Conservation (phyloP, 1,284 basidiomycete species). For the Testicularia cyperi region DNA sequence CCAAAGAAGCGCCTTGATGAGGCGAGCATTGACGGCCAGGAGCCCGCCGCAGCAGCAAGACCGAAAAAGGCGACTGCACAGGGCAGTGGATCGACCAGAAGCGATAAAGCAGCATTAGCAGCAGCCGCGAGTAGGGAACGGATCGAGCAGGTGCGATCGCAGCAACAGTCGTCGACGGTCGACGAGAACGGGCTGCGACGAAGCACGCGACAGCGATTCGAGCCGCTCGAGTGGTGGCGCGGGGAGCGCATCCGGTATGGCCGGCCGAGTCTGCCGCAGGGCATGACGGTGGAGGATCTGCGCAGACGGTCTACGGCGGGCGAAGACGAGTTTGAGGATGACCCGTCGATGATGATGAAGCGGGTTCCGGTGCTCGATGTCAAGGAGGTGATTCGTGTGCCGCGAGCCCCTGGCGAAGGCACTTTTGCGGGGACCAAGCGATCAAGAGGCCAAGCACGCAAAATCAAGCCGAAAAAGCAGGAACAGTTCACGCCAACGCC, state of each 20-base stretch:
- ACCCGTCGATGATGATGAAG: slow-evolving; percentile 26
- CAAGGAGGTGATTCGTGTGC: slow-evolving; percentile 76
- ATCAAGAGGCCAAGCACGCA: too few relatives aligned
- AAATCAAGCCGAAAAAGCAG: slow-evolving; percentile 1
- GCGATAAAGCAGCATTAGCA: slow-evolving; percentile 14
- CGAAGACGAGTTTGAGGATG: slow-evolving; percentile 45
- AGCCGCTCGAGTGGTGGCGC: slow-evolving; percentile 90
- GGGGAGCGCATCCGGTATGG: slow-evolving; percentile 81
- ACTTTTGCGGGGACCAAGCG: slow-evolving; percentile 52
- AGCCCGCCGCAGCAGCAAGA: not conserved
- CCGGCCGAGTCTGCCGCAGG: slow-evolving; percentile 40
- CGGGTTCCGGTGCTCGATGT: slow-evolving; percentile 70
- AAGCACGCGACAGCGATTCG: slow-evolving; percentile 71
- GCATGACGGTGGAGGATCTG: slow-evolving; percentile 12
- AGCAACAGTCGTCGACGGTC: slow-evolving; percentile 12
- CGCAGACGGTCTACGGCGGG: slow-evolving; percentile 20
- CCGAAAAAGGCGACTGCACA: not conserved
- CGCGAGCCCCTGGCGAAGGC: slow-evolving; percentile 67
- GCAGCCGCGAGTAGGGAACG: slow-evolving; percentile 7
- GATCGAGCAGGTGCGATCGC: slow-evolving; percentile 23
- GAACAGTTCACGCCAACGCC: not conserved
- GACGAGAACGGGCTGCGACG: slow-evolving; percentile 70
- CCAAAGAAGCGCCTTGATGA: slow-evolving; percentile 8
- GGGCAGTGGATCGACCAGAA: slow-evolving; percentile 3
- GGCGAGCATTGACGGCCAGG: slow-evolving; percentile 3